A percentile compares a stretch with the other conserved stretches of the same genome.
Evolutionary conservation across 2,329 filamentous ascomycete species (phyloP).

Genomic region (Beauveria bassiana): DNA sequence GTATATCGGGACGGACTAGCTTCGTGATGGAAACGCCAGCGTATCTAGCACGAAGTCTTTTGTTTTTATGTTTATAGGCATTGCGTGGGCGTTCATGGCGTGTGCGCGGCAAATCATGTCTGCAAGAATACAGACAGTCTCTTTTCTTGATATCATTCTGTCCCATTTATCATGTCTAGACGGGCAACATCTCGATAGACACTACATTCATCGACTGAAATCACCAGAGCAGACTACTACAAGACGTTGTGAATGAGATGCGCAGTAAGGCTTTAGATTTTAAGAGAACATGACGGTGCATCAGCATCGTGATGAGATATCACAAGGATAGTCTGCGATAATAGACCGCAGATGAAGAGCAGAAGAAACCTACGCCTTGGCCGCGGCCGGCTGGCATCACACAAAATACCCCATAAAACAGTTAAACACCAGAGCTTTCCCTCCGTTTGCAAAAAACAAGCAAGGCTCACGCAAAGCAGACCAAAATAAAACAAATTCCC

Average conservation of each 20-base stretch:
- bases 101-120: background rate
- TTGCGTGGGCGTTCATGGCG: conserved; percentile 13
- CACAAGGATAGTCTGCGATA: background rate
- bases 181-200: background rate
- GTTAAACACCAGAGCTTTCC: background rate
- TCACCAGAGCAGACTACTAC: background rate
- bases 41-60: background rate
- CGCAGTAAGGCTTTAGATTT: background rate
- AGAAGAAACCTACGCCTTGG: background rate
- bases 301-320: background rate
- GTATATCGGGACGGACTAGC: conserved; percentile 33
- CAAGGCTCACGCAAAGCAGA: background rate
- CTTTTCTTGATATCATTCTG: background rate
- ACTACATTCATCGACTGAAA: background rate
- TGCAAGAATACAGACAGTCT: background rate
- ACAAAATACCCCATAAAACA: background rate
- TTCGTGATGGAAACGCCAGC: conserved; percentile 4
- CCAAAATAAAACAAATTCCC: background rate
- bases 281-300: background rate
- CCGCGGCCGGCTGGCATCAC: background rate
- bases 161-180: background rate
- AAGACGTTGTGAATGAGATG: background rate
- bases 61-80: background rate
- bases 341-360: background rate
- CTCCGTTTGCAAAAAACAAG: background rate